Evolutionary conservation across 345 rosid genomes (phyloP), one percentile per base, ranked within the genome.

Genomic region (Ceriops tagal): DNA sequence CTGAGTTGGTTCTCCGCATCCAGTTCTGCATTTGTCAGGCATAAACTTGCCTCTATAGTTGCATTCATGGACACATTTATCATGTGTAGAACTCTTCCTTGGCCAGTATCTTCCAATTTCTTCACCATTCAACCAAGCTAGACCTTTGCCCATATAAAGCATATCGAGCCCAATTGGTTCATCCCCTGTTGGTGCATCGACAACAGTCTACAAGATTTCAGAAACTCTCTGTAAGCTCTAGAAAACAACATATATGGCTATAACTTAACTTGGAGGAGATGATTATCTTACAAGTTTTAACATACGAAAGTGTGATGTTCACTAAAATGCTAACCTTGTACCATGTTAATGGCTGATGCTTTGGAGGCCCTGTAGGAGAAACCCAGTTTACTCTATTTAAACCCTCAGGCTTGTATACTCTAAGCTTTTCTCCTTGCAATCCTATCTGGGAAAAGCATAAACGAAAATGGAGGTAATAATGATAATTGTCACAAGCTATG

Each of bases 81-180:
- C 88, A 57, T 80, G 77, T 10, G 64, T 55, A 65, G 82, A 76
- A 74, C 82, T 84, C 60, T 74, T 67, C 75, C 83, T 82, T 4
- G 88, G 92, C 91, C 90, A 95, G 74, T 86, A 95, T 81, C 96
- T 92, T 71, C 99, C 99, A 58, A 95, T 88, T 74, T 87, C 92
- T 85, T 95, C 91, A n/a, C 99, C 99, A 30, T 92, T 90, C 81
- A 95, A 78, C 99, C 99, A 92, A 53, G 96, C 99, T 75, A 86
- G 87, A 31, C 97, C 97, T 85, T 95, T 95, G 58, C 96, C 99
- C 97, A 92, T 88, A 63, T 82, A 77, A 62, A 89, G 59, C 99
- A 95, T 92, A 72, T 92, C 97, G 53, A 92, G 75, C 70, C 96
- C 99, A 19, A 88, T 74, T 3, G 96, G 99, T 73, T 92, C 99